Conservation (phyloP, 2,329 filamentous ascomycete genomes). For the Chrysosporium keratinophilum region DNA sequence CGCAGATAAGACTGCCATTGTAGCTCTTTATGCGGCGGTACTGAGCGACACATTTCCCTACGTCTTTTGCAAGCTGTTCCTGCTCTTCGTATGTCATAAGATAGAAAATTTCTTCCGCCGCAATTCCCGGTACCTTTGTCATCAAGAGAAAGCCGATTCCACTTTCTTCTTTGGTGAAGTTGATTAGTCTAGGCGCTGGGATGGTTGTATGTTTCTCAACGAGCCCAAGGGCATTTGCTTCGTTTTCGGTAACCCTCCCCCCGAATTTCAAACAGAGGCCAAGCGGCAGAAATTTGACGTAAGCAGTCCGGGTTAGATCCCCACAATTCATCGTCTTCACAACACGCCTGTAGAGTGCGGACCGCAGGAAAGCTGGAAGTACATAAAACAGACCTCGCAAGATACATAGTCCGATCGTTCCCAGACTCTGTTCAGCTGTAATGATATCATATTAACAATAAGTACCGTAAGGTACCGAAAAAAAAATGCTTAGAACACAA, state of each 20-base stretch:
- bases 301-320: neutral
- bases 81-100: slow-evolving; percentile 15
- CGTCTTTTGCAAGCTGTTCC: slow-evolving; percentile 12
- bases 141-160: slow-evolving; percentile 14
- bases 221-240: slow-evolving; percentile 14
- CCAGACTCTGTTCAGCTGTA: neutral
- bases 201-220: slow-evolving; percentile 14
- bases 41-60: slow-evolving; percentile 11
- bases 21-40: slow-evolving; percentile 11
- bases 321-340: slow-evolving; percentile 4
- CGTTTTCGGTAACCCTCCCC: slow-evolving; percentile 8
- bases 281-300: slow-evolving; percentile 13
- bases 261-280: slow-evolving; percentile 15
- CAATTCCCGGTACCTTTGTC: slow-evolving; percentile 13
- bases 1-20: slow-evolving; percentile 5
- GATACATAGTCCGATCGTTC: neutral
- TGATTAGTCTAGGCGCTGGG: slow-evolving; percentile 13
- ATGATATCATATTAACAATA: neutral
- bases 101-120: slow-evolving; percentile 2
- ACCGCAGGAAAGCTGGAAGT: slow-evolving; percentile 8
- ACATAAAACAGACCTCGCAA: slow-evolving; percentile 8
- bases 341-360: slow-evolving; percentile 2
- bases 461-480: neutral
- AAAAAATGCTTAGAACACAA: neutral
- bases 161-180: slow-evolving; percentile 6